These are phyloP conservation scores for Elaeis oleifera DNA, from an alignment of 202 grass and related monocot genomes.

Conservation along the genomic window DNA sequence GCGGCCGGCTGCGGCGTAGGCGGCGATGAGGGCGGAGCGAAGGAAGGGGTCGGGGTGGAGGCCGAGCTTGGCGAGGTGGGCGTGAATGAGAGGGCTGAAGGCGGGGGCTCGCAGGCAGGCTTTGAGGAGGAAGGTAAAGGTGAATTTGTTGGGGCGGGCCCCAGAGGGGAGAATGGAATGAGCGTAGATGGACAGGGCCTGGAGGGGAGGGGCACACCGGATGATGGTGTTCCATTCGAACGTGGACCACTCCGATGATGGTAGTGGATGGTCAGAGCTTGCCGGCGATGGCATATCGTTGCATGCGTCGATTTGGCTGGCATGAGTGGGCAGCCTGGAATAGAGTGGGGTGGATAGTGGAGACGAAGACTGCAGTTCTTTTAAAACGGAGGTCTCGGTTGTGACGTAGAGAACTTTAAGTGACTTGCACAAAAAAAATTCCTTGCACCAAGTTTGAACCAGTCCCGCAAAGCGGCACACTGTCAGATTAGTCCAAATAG, in stretches of 20 bases:
- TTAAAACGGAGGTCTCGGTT: no score
- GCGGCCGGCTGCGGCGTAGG: slow-evolving; percentile 6
- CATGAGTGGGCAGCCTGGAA: no score
- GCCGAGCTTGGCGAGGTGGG: slow-evolving; percentile 14
- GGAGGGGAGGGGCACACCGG: neutral
- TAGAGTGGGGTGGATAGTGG: no score
- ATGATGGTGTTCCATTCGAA: slow-evolving; percentile 20
- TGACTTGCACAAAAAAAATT: no score
- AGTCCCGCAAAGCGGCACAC: no score
- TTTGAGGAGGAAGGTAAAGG: slow-evolving; percentile 22
- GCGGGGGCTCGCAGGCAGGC: neutral
- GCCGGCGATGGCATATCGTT: no score
- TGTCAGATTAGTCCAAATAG: no score
- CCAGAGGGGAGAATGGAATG: slow-evolving; percentile 8
- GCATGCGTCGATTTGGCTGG: no score
- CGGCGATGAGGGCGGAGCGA: slow-evolving; percentile 17
- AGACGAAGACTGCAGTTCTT: no score
- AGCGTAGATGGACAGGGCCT: slow-evolving; percentile 12
- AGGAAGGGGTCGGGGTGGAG: slow-evolving; percentile 16
- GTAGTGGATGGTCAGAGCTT: neutral
- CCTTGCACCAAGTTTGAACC: no score
- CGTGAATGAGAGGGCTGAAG: slow-evolving; percentile 7
- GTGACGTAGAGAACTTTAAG: no score
- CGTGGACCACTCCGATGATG: neutral
- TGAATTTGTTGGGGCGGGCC: slow-evolving; percentile 15